Evolutionary conservation across 2,329 filamentous ascomycete genomes (phyloP), one percentile per base, ranked within the genome.

Genomic region (Ophioceras dolichostomum): DNA sequence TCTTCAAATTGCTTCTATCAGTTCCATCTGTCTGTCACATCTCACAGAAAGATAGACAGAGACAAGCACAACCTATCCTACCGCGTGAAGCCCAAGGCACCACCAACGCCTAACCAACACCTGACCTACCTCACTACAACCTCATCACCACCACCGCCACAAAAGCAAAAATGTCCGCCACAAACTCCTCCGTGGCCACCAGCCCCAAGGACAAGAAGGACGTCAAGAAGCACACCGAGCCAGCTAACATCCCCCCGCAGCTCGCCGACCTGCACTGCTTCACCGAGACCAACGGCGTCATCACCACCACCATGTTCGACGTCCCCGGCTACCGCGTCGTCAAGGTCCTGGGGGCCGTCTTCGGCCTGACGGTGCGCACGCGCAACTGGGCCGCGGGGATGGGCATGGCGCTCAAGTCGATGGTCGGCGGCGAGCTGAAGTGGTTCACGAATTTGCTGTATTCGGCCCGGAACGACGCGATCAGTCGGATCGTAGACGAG

Each of bases 221-320:
- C 31, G 21, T 10, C 17, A 33, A 33, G 10, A 20, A 33, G 31
- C 9, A 2, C 31, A 17, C 17, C 10, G 18, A 33, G 31, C 17
- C 18, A 13, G 31, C 31, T 18, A 18, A 21, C 31, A 22, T 33
- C 18, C 31, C 31, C 10, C 41, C 44, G 45, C 12, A 68, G 63
- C 38, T 58, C 65, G 5, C 65, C 60, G 43, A 56, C 68, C 10
- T 70, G 70, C 46, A 57, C 63, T 2, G 47, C 52, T 76, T 73
- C 54, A 69, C 70, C 28, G 74, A 78, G 48, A 78, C 74, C 7
- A 64, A 70, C 34, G 73, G 73, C 27, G 62, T 78, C 38, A 68
- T 78, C 44, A 76, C 71, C 1, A 69, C 70, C 0, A 78, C 74
- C 37, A 78, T 76, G 72, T 73, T 70, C 54, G 73, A 78, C 48